These are phyloP conservation scores for Evernia prunastri DNA, from an alignment of 495 filamentous ascomycete species.

Conservation along the genomic window DNA sequence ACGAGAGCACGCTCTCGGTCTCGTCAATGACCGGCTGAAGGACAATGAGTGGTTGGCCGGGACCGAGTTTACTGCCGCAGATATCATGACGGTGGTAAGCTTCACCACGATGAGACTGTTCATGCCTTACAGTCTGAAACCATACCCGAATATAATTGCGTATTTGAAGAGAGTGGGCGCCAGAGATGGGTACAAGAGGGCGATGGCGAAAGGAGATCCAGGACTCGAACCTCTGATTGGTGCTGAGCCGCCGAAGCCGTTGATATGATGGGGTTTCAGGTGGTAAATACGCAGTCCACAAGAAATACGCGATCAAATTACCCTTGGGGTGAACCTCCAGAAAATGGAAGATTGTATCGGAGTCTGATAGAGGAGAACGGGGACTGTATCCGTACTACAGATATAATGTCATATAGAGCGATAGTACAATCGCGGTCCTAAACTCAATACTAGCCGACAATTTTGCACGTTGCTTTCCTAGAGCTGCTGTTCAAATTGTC, in stretches of 20 bases:
- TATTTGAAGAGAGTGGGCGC: slow-evolving; percentile 40
- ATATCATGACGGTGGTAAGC: slow-evolving; percentile 51
- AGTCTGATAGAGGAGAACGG: neutral
- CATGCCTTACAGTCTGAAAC: slow-evolving; percentile 36
- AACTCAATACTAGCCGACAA: neutral
- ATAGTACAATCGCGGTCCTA: too few species aligned
- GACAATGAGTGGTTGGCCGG: slow-evolving; percentile 52
- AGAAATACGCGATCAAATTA: neutral
- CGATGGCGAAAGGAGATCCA: slow-evolving; percentile 43
- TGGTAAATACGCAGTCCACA: neutral
- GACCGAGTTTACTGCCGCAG: slow-evolving; percentile 52
- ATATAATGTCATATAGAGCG: too few species aligned
- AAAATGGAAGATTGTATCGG: too few species aligned
- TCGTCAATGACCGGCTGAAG: slow-evolving; percentile 41
- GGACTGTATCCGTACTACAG: neutral
- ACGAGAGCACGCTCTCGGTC: slow-evolving; percentile 27
- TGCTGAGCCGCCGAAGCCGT: slow-evolving; percentile 22
- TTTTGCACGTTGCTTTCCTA: neutral
- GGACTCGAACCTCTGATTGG: slow-evolving; percentile 32
- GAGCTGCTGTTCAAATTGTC: too few species aligned
- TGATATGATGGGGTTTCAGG: neutral
- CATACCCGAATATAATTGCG: slow-evolving; percentile 38
- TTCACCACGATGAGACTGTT: slow-evolving; percentile 52
- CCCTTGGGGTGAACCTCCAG: neutral
- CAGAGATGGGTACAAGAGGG: slow-evolving; percentile 39